Evolutionary conservation across 116 monocot species (phyloP).

Genomic region (Phalaenopsis hybrid): DNA sequence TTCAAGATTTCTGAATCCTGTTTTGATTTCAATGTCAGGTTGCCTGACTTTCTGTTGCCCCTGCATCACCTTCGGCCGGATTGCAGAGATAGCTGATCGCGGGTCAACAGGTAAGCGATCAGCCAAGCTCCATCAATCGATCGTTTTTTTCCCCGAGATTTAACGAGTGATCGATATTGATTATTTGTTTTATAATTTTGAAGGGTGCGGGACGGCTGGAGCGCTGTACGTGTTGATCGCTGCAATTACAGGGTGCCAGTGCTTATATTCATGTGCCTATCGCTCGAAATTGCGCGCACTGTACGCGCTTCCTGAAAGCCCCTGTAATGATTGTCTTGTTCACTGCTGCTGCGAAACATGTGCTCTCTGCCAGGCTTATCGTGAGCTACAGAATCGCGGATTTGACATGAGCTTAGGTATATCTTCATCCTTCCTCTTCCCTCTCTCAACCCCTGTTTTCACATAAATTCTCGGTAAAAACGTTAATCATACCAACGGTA

Average conservation of each 20-base stretch:
- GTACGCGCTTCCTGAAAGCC: constrained; percentile 12
- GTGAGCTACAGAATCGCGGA: constrained; percentile 23
- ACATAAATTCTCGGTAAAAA: no score
- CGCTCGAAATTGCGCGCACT: constrained; percentile 14
- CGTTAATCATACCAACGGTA: no score
- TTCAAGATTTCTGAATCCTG: no score
- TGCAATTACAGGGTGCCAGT: constrained; percentile 17
- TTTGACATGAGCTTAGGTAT: constrained; percentile 23
- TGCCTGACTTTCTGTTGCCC: constrained; percentile 25
- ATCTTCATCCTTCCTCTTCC: no score
- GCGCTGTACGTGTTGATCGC: constrained; percentile 20
- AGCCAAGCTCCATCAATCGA: background rate
- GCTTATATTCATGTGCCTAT: constrained; percentile 25
- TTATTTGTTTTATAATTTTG: background rate
- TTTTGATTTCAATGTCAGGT: constrained; percentile 9
- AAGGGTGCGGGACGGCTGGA: constrained; percentile 24
- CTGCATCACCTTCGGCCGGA: constrained; percentile 28
- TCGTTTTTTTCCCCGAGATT: no score
- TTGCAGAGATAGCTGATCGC: constrained; percentile 26
- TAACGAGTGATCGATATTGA: background rate
- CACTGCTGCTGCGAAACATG: constrained; percentile 27
- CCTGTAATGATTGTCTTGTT: constrained; percentile 21
- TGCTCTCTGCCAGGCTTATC: constrained; percentile 29
- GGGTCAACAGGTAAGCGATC: constrained; percentile 11
- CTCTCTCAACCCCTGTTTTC: background rate